Base-by-base conservation (phyloP, 495 filamentous ascomycete genomes). In the Aspergillus taichungensis region DNA sequence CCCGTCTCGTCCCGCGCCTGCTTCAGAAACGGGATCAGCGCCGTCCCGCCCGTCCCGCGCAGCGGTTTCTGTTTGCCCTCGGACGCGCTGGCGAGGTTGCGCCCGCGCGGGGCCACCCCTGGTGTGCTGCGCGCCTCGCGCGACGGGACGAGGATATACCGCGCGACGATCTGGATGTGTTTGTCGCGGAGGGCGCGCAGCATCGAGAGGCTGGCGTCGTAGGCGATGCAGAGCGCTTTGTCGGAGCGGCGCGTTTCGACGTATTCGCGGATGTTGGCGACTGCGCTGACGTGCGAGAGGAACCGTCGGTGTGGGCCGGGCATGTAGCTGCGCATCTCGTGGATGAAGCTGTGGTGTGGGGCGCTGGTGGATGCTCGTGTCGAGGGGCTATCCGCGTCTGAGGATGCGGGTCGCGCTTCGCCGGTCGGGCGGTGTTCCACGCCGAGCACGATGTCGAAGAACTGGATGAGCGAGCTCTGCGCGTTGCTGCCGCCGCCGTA, bases 261-360 rank as follows among this genome's bases (percentile, higher is more conserved):
- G 59, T 82, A 99, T 1, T 83, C 77, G 6, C 86, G 84, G 51
- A 99, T 87, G 55, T 99, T 97, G 42, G 91, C 82, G 8, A 95
- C 85, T 1, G 67, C 68, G 35, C 78, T 76, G 13, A 95, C 80
- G 41, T 91, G 82, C 42, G 86, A 74, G 0, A 98, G 72, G 67
- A 98, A 98, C 12, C 84, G 83, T 1, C 88, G 83, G 56, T 98
- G 92, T 0, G 86, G 77, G 2, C 88, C 88, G 5, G 92, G 92
- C 92, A 98, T 98, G 68, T 98, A 98, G 3, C 71, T 76, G 40
- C 89, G 86, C 92, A 98, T 98, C 45, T 96, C 92, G 54, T 84
- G 79, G 59, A 97, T 88, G 73, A 98, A 98, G 52, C 88, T 89
- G 67, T 96, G 80, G 18, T 79, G 77, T 10, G 83, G 75, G 6